Conservation (phyloP, 257 asterid species). For the Rhazya stricta region DNA sequence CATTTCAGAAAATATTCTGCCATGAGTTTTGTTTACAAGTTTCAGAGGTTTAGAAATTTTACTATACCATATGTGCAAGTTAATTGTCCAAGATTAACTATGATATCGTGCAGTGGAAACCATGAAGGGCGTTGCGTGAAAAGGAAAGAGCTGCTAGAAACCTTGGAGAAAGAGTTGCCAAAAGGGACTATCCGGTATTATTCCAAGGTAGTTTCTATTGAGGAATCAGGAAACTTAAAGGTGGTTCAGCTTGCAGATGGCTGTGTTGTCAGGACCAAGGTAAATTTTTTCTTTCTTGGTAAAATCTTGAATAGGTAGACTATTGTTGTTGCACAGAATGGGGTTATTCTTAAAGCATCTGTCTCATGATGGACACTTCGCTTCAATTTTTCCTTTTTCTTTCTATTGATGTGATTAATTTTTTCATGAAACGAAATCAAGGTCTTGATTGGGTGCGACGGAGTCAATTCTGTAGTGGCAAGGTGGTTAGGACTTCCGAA, state of each 20-base stretch:
- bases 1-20: neutral
- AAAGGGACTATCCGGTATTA: slow-evolving; percentile 57
- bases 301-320: neutral
- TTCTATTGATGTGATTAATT: neutral
- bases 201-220: slow-evolving; percentile 60
- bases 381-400: neutral
- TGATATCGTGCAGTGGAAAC: slow-evolving; percentile 30
- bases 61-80: neutral
- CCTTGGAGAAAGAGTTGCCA: slow-evolving; percentile 61
- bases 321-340: neutral
- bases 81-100: slow-evolving; percentile 12
- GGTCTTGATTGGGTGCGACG: slow-evolving; percentile 88
- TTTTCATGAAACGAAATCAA: slow-evolving; percentile 8
- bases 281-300: neutral
- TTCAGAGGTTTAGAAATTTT: neutral
- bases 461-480: slow-evolving; percentile 69
- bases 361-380: neutral
- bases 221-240: slow-evolving; percentile 56
- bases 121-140: slow-evolving; percentile 55
- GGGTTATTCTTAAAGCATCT: neutral
- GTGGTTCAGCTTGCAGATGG: slow-evolving; percentile 79
- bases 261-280: slow-evolving; percentile 52
- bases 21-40: neutral
- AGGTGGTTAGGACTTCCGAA: slow-evolving; percentile 61
- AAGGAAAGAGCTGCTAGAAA: slow-evolving; percentile 55